These are phyloP conservation scores for Tricholoma matsutake DNA, from an alignment of 768 basidiomycete genomes.

Conservation along the genomic window DNA sequence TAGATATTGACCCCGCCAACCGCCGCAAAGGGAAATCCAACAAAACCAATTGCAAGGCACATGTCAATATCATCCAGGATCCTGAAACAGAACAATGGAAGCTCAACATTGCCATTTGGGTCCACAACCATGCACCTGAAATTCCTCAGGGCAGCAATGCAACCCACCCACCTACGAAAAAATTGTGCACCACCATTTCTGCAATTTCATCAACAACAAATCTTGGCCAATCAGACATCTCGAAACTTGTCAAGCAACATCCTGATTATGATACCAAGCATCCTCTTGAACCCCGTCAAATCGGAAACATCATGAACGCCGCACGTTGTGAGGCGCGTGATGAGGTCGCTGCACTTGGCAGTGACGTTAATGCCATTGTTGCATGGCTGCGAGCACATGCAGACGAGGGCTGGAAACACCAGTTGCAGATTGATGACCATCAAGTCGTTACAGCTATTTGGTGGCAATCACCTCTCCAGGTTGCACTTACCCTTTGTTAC, in stretches of 20 bases:
- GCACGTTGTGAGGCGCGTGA: constrained; percentile 13
- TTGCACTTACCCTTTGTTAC: constrained; percentile 15
- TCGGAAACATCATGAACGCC: constrained; percentile 1
- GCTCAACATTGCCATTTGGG: constrained; percentile 10
- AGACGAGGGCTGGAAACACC: not conserved
- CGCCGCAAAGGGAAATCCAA: constrained; percentile 11
- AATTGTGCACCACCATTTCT: constrained; percentile 13
- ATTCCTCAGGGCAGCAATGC: constrained; percentile 17
- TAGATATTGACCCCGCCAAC: constrained; percentile 19
- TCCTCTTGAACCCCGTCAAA: constrained; percentile 27
- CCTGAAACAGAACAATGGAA: constrained; percentile 5
- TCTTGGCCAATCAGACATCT: constrained; percentile 11
- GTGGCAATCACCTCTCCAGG: constrained; percentile 32
- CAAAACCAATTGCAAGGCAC: constrained; percentile 18
- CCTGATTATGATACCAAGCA: not conserved
- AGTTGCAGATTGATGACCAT: not conserved
- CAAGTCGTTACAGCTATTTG: constrained; percentile 18
- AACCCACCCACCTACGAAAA: constrained; percentile 17
- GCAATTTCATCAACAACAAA: constrained; percentile 10
- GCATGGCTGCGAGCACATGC: constrained; percentile 10
- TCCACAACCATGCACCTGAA: constrained; percentile 26
- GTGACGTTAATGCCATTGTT: constrained; percentile 25
- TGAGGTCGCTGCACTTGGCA: constrained; percentile 21
- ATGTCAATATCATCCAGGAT: constrained; percentile 17
- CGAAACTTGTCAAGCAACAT: constrained; percentile 8